Evolutionary conservation across 768 basidiomycete species (phyloP), one percentile per base, ranked within the genome.

Genomic region (Russula griseocarnosa): DNA sequence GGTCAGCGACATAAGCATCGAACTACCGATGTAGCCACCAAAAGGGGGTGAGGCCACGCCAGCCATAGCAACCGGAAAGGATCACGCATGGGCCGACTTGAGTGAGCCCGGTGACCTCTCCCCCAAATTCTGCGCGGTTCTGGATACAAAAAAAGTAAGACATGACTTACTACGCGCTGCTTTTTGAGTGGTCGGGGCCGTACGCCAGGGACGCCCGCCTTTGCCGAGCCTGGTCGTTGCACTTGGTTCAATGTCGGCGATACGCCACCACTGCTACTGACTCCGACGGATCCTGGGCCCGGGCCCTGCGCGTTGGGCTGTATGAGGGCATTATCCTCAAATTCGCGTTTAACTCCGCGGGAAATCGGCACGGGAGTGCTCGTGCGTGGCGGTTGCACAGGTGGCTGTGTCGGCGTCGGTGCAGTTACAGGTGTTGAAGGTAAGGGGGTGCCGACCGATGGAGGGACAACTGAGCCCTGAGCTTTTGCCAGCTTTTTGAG

Each of bases 101-200:
- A 34, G 16, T 26, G 3, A 14, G 34, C 20, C 38, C 1, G 5
- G n/a, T 28, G 42, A 34, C 30, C 30, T 20, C 47, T 38, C 49
- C 40, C 46, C 42, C 42, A 22, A 20, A 52, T 30, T 46, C 36
- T 65, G 22, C 38, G 46, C 14, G 13, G 24, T 28, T 28, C 14
- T 28, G 40, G 30, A 36, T 49, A 58, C 46, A 47, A 13, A 22
- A 47, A 22, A 36, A 32, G 30, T 26, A 57, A 61, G 32, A 20
- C 18, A 13, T 34, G 14, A 68, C 68, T 67, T 50, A 69, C 68
- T 50, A 67, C 34, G 22, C 68, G 68, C 55, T 67, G 68, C 55
- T 67, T 69, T 58, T 69, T 69, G 44, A 68, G 36, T 14, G 68
- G 68, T 49, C 68, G 62, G 11, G 68, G 68, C 50, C 66, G 66